phyloP scores from a whole-genome alignment of 768 basidiomycete genomes.

The Mrakia hoshinonis region DNA sequence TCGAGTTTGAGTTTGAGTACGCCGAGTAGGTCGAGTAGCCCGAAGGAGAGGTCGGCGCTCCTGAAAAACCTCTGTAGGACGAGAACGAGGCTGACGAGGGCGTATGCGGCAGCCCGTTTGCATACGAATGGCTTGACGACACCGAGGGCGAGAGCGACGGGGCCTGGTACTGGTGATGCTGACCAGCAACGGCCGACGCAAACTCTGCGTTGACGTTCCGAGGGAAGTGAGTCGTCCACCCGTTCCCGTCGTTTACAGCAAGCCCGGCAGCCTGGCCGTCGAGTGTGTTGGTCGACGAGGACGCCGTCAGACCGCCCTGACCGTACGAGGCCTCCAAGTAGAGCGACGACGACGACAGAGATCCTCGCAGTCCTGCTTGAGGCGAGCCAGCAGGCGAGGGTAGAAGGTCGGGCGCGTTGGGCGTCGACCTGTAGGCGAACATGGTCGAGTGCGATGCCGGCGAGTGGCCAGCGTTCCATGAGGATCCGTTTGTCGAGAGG shows the following conservation, averaged over 20 bases:
- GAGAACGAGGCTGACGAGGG: background rate
- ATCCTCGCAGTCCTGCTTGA: background rate
- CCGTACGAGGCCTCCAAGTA: background rate
- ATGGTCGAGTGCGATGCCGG: background rate
- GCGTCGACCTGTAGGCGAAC: background rate
- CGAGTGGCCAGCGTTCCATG: background rate
- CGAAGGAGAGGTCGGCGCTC: background rate
- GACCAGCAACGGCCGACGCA: background rate
- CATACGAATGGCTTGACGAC: background rate
- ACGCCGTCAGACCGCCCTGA: background rate
- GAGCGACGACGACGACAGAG: background rate
- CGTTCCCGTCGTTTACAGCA: background rate
- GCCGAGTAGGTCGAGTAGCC: slow-evolving; percentile 3
- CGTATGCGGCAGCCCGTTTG: background rate
- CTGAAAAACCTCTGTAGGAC: background rate
- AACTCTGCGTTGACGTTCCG: background rate
- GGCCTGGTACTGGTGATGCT: background rate
- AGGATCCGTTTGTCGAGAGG: background rate
- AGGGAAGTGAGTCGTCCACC: background rate
- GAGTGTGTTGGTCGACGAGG: background rate
- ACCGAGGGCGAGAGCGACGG: background rate
- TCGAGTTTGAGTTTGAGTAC: background rate
- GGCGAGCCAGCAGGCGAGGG: background rate
- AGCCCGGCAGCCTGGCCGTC: background rate
- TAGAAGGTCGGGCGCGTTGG: background rate